Conservation (phyloP, 2,329 filamentous ascomycete genomes). For the Cladophialophora exuberans region DNA sequence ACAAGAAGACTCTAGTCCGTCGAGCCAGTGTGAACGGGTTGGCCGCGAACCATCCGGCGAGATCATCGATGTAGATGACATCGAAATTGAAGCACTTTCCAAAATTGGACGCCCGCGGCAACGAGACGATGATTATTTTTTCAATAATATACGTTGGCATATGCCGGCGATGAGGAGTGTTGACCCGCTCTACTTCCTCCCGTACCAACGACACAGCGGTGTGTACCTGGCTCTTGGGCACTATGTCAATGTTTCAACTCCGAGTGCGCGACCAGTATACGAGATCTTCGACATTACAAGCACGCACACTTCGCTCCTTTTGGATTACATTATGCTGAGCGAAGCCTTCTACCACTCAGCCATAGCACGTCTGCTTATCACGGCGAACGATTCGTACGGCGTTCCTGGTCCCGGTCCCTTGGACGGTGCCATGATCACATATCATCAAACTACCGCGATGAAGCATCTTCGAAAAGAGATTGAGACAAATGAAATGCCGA, state of each 20-base stretch:
- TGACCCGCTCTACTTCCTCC: background rate
- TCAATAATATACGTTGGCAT: too few species aligned
- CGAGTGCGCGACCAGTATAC: background rate
- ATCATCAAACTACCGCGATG: conserved; percentile 3
- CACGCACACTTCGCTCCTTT: background rate
- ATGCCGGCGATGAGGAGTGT: too few species aligned
- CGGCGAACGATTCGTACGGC: background rate
- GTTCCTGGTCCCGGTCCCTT: background rate
- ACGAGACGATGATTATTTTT: too few species aligned
- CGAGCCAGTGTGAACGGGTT: too few species aligned
- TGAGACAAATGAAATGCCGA: background rate
- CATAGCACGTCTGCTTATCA: background rate
- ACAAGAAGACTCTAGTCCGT: too few species aligned
- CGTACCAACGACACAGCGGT: background rate
- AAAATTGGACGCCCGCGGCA: too few species aligned
- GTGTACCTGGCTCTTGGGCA: background rate
- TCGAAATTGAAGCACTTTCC: too few species aligned
- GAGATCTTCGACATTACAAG: conserved; percentile 8
- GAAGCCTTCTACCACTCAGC: conserved; percentile 6
- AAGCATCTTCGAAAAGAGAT: conserved; percentile 4
- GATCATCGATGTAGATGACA: too few species aligned
- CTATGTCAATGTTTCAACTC: background rate
- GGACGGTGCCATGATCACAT: background rate
- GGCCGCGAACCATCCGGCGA: too few species aligned
- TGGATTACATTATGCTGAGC: conserved; percentile 3